Conservation (phyloP, 257 asterid genomes). For the Solanum clarkiae region DNA sequence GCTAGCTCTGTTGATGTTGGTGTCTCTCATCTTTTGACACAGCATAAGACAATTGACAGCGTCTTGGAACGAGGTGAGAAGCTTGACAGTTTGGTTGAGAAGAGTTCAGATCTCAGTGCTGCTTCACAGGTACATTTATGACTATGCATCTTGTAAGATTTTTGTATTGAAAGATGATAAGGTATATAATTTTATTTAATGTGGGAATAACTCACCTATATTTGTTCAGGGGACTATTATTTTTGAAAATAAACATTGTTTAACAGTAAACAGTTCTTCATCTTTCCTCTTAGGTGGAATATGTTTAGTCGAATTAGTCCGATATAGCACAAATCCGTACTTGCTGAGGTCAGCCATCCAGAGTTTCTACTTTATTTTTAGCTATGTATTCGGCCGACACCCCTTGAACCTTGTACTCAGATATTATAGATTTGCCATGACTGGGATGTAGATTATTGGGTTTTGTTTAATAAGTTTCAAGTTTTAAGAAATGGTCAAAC, state of each 20-base stretch:
- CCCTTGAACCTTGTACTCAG: neutral
- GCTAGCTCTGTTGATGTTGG: neutral
- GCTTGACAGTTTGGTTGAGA: constrained; percentile 91
- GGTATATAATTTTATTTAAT: too few relatives aligned
- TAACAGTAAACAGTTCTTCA: neutral
- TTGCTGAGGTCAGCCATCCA: neutral
- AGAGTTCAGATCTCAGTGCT: constrained; percentile 92
- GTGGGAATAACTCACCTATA: neutral
- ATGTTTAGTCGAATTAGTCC: neutral
- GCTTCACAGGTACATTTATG: constrained; percentile 69
- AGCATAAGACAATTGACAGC: constrained; percentile 97
- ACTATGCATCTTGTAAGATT: neutral
- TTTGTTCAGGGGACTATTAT: neutral
- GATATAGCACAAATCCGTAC: neutral
- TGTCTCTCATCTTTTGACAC: constrained; percentile 14
- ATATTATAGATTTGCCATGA: neutral
- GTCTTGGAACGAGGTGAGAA: constrained; percentile 85
- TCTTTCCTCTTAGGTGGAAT: neutral
- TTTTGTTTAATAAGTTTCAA: neutral
- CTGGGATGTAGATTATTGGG: neutral
- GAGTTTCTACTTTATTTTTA: neutral
- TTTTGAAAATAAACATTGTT: neutral
- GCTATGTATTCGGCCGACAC: neutral
- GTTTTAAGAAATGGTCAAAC: neutral
- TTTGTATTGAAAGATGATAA: too few relatives aligned